Evolutionary conservation across 441 rosid genomes (phyloP).

Genomic region (Bocquillonia castaneifolia): DNA sequence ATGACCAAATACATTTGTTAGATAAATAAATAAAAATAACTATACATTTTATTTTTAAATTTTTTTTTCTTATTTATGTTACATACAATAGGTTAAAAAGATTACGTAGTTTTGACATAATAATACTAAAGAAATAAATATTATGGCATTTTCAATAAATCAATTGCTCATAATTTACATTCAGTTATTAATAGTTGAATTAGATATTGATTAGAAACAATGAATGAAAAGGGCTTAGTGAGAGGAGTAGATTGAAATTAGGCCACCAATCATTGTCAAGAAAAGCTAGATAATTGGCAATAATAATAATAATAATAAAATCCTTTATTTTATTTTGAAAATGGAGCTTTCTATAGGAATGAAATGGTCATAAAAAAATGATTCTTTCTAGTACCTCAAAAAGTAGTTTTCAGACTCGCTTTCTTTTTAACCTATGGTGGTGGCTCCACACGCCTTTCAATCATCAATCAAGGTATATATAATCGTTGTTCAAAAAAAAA

Average conservation of each 20-base stretch:
- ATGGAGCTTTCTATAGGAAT: background rate
- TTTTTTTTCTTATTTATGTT: too few relatives aligned
- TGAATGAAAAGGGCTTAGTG: background rate
- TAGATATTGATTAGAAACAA: background rate
- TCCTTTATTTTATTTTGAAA: background rate
- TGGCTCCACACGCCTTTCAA: constrained; percentile 7
- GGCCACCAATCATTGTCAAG: background rate
- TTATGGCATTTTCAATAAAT: too few relatives aligned
- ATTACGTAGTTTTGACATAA: too few relatives aligned
- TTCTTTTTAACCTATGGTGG: background rate
- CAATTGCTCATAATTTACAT: too few relatives aligned
- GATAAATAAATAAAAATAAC: too few relatives aligned
- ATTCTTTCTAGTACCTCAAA: background rate
- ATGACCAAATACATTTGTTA: too few relatives aligned
- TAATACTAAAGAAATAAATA: too few relatives aligned
- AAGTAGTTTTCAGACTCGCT: background rate
- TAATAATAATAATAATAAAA: background rate
- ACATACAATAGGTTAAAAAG: too few relatives aligned
- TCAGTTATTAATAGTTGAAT: too few relatives aligned
- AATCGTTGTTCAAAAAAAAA: too few relatives aligned
- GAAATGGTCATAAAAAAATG: background rate
- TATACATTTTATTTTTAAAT: too few relatives aligned
- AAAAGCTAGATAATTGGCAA: background rate
- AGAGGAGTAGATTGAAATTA: background rate
- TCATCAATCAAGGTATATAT: constrained; percentile 4